phyloP scores from a whole-genome alignment of 306 rosid species.

The Begonia loranthoides region DNA sequence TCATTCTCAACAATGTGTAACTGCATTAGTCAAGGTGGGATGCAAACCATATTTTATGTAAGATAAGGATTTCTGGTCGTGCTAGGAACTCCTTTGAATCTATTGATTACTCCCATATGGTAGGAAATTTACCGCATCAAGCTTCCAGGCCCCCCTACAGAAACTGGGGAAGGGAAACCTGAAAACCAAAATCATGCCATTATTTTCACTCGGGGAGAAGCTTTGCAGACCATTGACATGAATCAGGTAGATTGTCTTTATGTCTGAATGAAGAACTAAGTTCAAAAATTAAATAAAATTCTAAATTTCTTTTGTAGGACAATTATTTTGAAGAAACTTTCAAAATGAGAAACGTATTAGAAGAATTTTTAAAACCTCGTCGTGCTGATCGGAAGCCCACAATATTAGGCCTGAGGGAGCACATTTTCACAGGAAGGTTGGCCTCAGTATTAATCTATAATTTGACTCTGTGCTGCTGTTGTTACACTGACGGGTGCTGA shows the following conservation, averaged over 20 bases:
- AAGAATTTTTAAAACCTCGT: conserved; percentile 50
- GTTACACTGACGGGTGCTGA: neutral
- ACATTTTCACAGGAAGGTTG: conserved; percentile 95
- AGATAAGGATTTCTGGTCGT: no score
- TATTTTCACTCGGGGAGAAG: conserved; percentile 94
- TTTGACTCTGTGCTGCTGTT: no score
- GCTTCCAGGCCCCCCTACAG: conserved; percentile 91
- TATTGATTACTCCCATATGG: conserved; percentile 8
- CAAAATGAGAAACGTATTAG: conserved; percentile 89
- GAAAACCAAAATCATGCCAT: conserved; percentile 99
- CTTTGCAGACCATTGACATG: conserved; percentile 96
- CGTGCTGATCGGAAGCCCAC: conserved; percentile 56
- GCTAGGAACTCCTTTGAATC: no score
- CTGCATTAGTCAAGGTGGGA: no score
- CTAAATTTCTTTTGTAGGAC: conserved; percentile 34
- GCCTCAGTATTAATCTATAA: conserved; percentile 5
- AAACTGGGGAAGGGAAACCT: conserved; percentile 91
- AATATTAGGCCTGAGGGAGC: conserved; percentile 93
- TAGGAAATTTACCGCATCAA: conserved; percentile 96
- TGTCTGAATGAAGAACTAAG: neutral
- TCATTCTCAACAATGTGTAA: no score
- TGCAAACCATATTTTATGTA: no score
- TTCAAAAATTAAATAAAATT: neutral
- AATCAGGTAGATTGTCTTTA: conserved; percentile 54
- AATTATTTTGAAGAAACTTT: conserved; percentile 96